Evolutionary conservation across 1,139 yeast genomes (phyloP).

Genomic region (Blastobotrys malaysiensis): DNA sequence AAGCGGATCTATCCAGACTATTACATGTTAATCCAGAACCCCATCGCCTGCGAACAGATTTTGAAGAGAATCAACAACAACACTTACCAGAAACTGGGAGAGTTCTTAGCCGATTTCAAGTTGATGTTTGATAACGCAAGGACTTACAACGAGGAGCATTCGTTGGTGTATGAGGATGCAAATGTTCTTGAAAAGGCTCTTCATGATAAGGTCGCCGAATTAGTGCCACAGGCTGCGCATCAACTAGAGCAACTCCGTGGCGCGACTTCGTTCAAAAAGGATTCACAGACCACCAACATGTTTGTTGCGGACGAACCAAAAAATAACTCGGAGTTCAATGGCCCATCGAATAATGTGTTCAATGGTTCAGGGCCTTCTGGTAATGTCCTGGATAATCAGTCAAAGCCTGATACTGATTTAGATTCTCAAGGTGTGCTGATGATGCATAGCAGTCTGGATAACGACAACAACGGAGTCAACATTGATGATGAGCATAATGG

Average conservation of each 20-base stretch:
- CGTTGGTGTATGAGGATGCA: slow-evolving; percentile 77
- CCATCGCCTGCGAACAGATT: slow-evolving; percentile 66
- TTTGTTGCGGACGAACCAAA: neutral
- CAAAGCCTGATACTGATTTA: neutral
- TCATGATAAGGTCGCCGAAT: slow-evolving; percentile 13
- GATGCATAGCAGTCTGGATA: neutral
- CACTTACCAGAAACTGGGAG: slow-evolving; percentile 51
- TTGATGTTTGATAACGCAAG: slow-evolving; percentile 79
- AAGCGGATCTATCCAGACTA: slow-evolving; percentile 79
- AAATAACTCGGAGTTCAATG: neutral
- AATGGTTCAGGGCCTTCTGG: neutral
- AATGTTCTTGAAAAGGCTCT: slow-evolving; percentile 47
- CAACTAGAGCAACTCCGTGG: neutral
- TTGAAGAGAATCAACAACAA: slow-evolving; percentile 40
- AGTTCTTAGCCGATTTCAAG: slow-evolving; percentile 65
- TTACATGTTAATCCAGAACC: slow-evolving; percentile 69
- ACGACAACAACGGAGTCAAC: neutral
- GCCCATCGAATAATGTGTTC: neutral
- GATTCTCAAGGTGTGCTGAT: neutral
- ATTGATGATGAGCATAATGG: neutral
- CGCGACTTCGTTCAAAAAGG: neutral
- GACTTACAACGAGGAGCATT: slow-evolving; percentile 86
- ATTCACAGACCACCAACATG: neutral
- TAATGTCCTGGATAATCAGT: neutral
- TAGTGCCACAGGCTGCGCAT: neutral